Evolutionary conservation across 1,139 yeast genomes (phyloP).

Genomic region (Kodamaea arcana): DNA sequence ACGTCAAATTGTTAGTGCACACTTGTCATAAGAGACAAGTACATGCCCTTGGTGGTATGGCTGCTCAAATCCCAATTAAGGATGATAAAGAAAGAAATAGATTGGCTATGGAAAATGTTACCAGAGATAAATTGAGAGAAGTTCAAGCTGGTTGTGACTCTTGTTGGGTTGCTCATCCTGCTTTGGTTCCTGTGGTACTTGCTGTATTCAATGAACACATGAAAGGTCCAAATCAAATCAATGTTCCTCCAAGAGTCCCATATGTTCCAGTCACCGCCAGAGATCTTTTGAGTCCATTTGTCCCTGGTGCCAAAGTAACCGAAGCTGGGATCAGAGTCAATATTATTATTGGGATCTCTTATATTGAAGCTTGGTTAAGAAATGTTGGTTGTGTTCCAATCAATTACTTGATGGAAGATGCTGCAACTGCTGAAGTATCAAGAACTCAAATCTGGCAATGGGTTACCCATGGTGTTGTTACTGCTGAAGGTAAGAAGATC

Average conservation of each 20-base stretch:
- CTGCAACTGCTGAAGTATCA: conserved; percentile 84
- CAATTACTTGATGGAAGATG: conserved; percentile 82
- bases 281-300: conserved; percentile 66
- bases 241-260: conserved; percentile 49
- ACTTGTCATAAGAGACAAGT: conserved; percentile 28
- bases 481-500: conserved; percentile 55
- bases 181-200: conserved; percentile 69
- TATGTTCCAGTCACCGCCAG: conserved; percentile 54
- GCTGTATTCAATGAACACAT: conserved; percentile 76
- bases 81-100: conserved; percentile 21
- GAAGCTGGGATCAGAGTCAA: conserved; percentile 73
- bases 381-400: conserved; percentile 80
- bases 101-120: conserved; percentile 23
- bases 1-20: conserved; percentile 24
- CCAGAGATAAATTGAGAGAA: conserved; percentile 47
- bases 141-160: conserved; percentile 76
- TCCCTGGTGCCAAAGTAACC: conserved; percentile 61
- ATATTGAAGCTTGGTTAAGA: conserved; percentile 82
- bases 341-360: conserved; percentile 67
- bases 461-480: conserved; percentile 70
- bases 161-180: conserved; percentile 83
- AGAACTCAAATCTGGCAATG: conserved; percentile 81
- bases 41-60: conserved; percentile 31
- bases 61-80: conserved; percentile 30
- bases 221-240: conserved; percentile 83